Percentiles rank a stretch among this genome's conserved stretches.
These are phyloP conservation scores for Ganoderma multipileum DNA, from an alignment of 1,284 basidiomycete genomes.

Conservation along the genomic window DNA sequence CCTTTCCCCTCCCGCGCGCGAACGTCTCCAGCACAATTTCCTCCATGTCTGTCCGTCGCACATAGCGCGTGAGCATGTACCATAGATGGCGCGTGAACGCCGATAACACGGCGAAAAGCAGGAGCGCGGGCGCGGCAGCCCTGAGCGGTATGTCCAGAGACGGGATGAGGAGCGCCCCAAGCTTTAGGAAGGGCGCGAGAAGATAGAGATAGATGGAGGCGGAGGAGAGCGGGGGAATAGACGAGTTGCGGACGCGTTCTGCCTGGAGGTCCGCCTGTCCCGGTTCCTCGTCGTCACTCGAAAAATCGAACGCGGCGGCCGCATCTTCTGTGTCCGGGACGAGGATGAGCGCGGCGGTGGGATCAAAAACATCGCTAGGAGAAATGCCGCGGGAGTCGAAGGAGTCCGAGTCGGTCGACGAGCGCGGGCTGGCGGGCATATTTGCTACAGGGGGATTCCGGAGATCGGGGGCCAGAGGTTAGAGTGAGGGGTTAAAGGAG, in stretches of 20 bases:
- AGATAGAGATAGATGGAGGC: conserved; percentile 72
- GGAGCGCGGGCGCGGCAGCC: conserved; percentile 56
- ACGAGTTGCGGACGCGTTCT: conserved; percentile 48
- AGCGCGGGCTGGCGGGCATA: conserved; percentile 31
- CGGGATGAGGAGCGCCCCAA: conserved; percentile 69
- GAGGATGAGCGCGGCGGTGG: conserved; percentile 63
- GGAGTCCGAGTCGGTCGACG: conserved; percentile 36
- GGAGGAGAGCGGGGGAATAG: conserved; percentile 61
- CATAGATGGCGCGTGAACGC: conserved; percentile 71
- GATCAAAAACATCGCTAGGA: conserved; percentile 39
- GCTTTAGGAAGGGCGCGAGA: conserved; percentile 68
- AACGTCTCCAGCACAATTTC: conserved; percentile 69
- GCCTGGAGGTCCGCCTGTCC: conserved; percentile 55
- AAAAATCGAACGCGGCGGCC: conserved; percentile 53
- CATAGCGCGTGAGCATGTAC: conserved; percentile 76
- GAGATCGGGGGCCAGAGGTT: not conserved
- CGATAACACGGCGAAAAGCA: conserved; percentile 62
- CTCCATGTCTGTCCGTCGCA: conserved; percentile 66
- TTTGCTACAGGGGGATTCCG: conserved; percentile 4
- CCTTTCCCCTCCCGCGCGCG: conserved; percentile 59
- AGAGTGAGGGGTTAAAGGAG: conserved; percentile 22
- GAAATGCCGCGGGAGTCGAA: conserved; percentile 36
- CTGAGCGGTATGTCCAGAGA: conserved; percentile 54
- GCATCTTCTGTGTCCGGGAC: conserved; percentile 56
- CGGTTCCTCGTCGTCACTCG: conserved; percentile 55